Base-by-base conservation (phyloP, 2,329 filamentous ascomycete genomes). In the Blumeriella jaapii region DNA sequence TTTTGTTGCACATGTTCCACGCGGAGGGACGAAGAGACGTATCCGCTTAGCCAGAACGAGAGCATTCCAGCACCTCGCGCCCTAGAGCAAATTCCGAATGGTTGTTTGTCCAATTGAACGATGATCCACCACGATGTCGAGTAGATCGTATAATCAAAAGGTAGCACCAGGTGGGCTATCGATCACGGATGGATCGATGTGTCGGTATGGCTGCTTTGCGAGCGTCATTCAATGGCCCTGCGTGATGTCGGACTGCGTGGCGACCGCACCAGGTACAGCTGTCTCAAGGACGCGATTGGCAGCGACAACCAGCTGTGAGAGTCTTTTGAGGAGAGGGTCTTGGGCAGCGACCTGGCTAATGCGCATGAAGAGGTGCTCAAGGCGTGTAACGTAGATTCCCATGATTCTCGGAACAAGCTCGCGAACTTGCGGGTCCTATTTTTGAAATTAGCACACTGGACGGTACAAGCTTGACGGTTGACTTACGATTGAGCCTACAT, bases 341-440 rank as follows among this genome's bases (percentile, higher is more conserved):
- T 60, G 59, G 7, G 63, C 63, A n/a, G 63, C 55, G 22, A 61
- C 55, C 41, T 61, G 61, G 53, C 59, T 65, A 42, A 74, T 62
- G 35, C 61, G 63, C 47, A 68, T 59, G 47, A 68, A 65, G 9
- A 73, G 59, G 36, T 65, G 61, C 51, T 74, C 69, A 25, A 71
- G 60, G 24, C 67, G 63, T 33, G 62, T 57, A 44, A 68, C 61
- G 45, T 73, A 62, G 24, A 69, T 64, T 28, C 58, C 56, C 61
- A 74, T 71, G 46, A 74, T 71, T 47, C 66, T 69, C 16, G 70
- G 69, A 20, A 70, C 64, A 23, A 74, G 67, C 15, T 67, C 65
- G 38, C 65, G 63, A 36, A 71, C 62, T 56, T 71, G 65, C 14
- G 65, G 59, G 37, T 73, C 68, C 68, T 73, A 25, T 41, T 4